Evolutionary conservation across 768 basidiomycete species (phyloP).

Genomic region (Strobilomyces confusus): DNA sequence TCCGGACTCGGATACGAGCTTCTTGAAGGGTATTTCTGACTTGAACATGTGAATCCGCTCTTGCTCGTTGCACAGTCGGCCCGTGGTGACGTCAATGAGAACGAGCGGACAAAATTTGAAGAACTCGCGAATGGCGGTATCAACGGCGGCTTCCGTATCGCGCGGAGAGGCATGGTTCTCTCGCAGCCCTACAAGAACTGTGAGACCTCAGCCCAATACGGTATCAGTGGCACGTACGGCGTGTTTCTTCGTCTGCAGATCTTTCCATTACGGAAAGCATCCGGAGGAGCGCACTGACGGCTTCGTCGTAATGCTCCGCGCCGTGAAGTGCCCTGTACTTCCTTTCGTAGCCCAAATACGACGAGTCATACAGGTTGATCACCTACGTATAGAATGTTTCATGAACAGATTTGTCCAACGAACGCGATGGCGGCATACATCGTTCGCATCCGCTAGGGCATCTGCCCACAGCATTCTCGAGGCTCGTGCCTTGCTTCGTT

Average conservation of each 20-base stretch:
- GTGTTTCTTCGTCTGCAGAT: neutral
- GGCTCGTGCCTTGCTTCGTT: neutral
- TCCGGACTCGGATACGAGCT: neutral
- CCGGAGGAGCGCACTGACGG: neutral
- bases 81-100: neutral
- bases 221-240: neutral
- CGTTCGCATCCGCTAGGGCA: neutral
- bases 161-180: neutral
- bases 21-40: neutral
- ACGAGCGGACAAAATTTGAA: no score
- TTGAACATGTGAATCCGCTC: no score
- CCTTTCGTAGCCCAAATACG: neutral
- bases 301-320: neutral
- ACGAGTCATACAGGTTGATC: neutral
- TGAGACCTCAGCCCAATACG: no score
- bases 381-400: neutral
- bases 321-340: neutral
- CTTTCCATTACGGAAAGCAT: neutral
- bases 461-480: neutral
- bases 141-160: neutral
- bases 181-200: no score
- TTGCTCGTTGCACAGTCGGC: neutral
- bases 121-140: neutral
- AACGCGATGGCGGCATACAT: no score
- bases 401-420: no score